Percentiles rank a stretch among this genome's conserved stretches.
These are phyloP conservation scores for Chrysopogon serrulatus DNA, from an alignment of 176 grass and related monocot genomes.

Conservation along the genomic window DNA sequence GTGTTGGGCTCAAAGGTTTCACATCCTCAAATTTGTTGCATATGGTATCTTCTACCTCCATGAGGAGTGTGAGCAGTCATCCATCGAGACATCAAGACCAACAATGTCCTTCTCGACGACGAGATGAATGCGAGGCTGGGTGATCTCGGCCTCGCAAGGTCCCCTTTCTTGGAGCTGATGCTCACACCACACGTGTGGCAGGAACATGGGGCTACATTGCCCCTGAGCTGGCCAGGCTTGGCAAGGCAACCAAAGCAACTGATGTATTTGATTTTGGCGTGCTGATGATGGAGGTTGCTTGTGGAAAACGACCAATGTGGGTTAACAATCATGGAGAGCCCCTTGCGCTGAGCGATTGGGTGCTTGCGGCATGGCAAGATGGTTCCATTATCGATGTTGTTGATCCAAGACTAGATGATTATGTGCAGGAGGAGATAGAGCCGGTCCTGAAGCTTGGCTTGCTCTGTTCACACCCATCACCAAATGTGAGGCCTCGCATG, in stretches of 20 bases:
- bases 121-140: neutral
- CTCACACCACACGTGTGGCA: neutral
- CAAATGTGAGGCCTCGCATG: neutral
- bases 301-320: neutral
- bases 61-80: conserved; percentile 12
- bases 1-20: neutral
- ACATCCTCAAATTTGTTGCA: neutral
- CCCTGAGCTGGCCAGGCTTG: neutral
- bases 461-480: neutral
- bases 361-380: neutral
- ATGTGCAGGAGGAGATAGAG: neutral
- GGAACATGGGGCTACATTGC: neutral
- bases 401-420: neutral
- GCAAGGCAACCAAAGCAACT: neutral
- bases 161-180: neutral
- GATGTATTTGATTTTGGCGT: neutral
- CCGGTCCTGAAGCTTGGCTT: conserved; percentile 7
- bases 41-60: neutral
- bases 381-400: neutral
- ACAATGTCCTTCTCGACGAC: neutral
- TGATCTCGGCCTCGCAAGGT: neutral
- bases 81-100: neutral
- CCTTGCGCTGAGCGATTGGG: neutral
- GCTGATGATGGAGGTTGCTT: neutral
- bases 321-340: neutral